A percentile compares a stretch with the other conserved stretches of the same genome.
Evolutionary conservation across 1,139 yeast genomes (phyloP).

Genomic region (Blastobotrys aristatus): DNA sequence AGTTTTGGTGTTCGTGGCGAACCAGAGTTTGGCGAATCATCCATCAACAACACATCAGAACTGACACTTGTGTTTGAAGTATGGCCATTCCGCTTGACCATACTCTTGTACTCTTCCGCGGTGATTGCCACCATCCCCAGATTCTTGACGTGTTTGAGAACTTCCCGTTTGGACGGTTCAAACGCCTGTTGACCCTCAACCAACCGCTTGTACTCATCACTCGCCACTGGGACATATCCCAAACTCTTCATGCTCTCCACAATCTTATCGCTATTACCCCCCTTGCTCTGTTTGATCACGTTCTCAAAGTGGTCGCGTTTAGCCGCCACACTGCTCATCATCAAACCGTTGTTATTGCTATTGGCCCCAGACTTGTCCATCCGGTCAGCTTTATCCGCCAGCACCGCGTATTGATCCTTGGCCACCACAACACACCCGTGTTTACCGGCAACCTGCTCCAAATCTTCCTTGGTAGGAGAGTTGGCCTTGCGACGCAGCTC

Average conservation of each 20-base stretch:
- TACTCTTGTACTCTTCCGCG: conserved; percentile 33
- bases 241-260: conserved; percentile 33
- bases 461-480: conserved; percentile 32
- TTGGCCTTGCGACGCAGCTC: conserved; percentile 25
- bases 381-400: conserved; percentile 20
- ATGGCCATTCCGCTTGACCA: conserved; percentile 23
- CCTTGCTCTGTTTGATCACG: conserved; percentile 26
- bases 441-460: conserved; percentile 46
- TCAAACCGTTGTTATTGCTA: conserved; percentile 5
- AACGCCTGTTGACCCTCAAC: conserved; percentile 32
- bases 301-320: conserved; percentile 36
- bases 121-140: conserved; percentile 39
- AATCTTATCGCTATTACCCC: conserved; percentile 25
- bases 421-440: conserved; percentile 47
- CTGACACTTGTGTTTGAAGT: conserved; percentile 18
- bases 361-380: conserved; percentile 13
- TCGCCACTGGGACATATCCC: conserved; percentile 35
- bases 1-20: conserved; percentile 6
- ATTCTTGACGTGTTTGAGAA: conserved; percentile 36
- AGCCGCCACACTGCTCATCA: conserved; percentile 30
- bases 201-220: conserved; percentile 37
- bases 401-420: conserved; percentile 39
- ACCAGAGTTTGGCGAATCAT: conserved; percentile 11
- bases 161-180: conserved; percentile 36
- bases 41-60: conserved; percentile 20